Percentiles rank a stretch among this genome's conserved stretches.
Evolutionary conservation across 1,139 yeast genomes (phyloP).

Genomic region (Meyerozyma carpophila): DNA sequence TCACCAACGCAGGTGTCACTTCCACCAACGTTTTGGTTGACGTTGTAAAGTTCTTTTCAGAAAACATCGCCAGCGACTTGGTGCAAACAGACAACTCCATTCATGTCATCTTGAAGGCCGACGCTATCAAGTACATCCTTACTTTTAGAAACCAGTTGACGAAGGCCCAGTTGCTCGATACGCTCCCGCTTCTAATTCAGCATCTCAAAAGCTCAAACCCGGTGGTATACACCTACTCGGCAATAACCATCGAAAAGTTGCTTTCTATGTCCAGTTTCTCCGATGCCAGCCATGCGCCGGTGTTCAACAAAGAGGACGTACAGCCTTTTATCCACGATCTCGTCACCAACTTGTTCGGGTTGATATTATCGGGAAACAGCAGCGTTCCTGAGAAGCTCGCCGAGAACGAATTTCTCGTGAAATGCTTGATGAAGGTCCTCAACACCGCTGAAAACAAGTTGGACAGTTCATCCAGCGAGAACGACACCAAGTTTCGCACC

Average conservation of each 20-base stretch:
- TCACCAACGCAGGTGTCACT: constrained; percentile 83
- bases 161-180: constrained; percentile 71
- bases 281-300: constrained; percentile 37
- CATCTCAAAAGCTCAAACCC: constrained; percentile 61
- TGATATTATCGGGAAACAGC: constrained; percentile 39
- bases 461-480: neutral
- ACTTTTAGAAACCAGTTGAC: constrained; percentile 90
- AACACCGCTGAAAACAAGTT: constrained; percentile 67
- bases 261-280: constrained; percentile 64
- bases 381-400: constrained; percentile 83
- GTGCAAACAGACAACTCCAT: constrained; percentile 33
- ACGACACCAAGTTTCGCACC: constrained; percentile 27
- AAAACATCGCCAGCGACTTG: constrained; percentile 78
- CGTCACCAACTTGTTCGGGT: constrained; percentile 58
- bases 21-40: constrained; percentile 81
- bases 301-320: constrained; percentile 72
- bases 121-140: constrained; percentile 87
- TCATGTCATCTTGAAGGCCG: constrained; percentile 79
- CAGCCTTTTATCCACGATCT: constrained; percentile 42
- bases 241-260: constrained; percentile 87
- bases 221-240: constrained; percentile 89
- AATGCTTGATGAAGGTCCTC: constrained; percentile 79
- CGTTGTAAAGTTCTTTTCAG: constrained; percentile 78
- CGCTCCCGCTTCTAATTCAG: constrained; percentile 73
- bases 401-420: constrained; percentile 91